Conservation (phyloP, 192 early-diverging fungal species). For the Backusella westeae region DNA sequence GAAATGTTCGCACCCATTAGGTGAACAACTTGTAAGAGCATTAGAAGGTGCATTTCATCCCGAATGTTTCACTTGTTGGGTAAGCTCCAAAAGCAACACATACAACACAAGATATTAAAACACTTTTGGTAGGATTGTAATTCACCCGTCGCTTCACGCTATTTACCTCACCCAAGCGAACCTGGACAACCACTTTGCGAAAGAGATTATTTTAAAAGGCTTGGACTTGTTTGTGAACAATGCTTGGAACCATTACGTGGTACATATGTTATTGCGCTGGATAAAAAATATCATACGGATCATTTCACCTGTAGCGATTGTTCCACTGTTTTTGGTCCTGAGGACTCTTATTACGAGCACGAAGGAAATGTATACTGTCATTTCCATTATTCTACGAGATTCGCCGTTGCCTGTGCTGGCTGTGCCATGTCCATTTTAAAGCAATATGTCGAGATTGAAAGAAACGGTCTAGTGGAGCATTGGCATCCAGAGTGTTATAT, state of each 20-base stretch:
- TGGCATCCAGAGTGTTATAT: conserved; percentile 99
- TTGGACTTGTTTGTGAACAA: conserved; percentile 81
- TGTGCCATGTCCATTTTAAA: conserved; percentile 94
- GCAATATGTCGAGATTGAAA: conserved; percentile 93
- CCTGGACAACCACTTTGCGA: conserved; percentile 79
- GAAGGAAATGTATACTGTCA: conserved; percentile 92
- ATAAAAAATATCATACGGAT: conserved; percentile 94
- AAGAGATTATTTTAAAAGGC: conserved; percentile 82
- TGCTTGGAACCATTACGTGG: conserved; percentile 88
- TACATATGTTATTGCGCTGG: conserved; percentile 89
- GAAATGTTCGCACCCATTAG: conserved; percentile 68
- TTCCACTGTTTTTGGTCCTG: conserved; percentile 86
- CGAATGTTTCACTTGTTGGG: conserved; percentile 93
- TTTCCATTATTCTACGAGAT: conserved; percentile 89
- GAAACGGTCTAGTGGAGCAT: conserved; percentile 73
- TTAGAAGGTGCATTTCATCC: conserved; percentile 83
- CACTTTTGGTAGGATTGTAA: conserved; percentile 63
- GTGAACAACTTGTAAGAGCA: conserved; percentile 91
- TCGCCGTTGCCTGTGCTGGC: conserved; percentile 92
- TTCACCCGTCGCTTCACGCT: conserved; percentile 78
- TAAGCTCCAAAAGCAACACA: conserved; percentile 41
- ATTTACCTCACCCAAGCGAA: conserved; percentile 67
- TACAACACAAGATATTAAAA: neutral
- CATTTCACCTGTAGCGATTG: conserved; percentile 97
- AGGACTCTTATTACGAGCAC: conserved; percentile 96